Percentiles rank a stretch among this genome's conserved stretches.
These are phyloP conservation scores for Scutellaria barbata DNA, from an alignment of 257 asterid species.

Conservation along the genomic window DNA sequence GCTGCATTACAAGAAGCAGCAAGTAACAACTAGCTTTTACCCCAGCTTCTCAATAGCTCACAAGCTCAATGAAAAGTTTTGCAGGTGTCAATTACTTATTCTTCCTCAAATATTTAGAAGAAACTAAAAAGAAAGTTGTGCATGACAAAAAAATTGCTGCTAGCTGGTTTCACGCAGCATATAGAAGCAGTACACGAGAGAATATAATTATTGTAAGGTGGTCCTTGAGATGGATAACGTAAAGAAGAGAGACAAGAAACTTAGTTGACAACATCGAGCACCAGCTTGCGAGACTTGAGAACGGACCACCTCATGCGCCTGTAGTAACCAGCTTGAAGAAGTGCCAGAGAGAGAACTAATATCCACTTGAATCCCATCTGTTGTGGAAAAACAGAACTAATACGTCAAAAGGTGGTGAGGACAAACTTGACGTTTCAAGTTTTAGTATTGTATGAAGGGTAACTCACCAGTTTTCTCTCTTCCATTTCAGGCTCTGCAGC, in stretches of 20 bases:
- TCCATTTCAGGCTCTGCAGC: constrained; percentile 95
- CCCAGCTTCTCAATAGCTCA: constrained; percentile 22
- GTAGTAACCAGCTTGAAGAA: constrained; percentile 79
- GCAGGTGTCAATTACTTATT: constrained; percentile 42
- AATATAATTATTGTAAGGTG: constrained; percentile 34
- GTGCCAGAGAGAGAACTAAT: constrained; percentile 73
- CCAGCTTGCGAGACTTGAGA: constrained; percentile 75
- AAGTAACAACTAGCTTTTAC: constrained; percentile 28
- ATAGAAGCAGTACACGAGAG: constrained; percentile 10
- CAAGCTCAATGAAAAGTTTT: constrained; percentile 3
- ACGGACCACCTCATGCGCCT: constrained; percentile 83
- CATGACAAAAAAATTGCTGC: constrained; percentile 33
- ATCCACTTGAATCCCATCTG: constrained; percentile 96
- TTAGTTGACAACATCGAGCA: constrained; percentile 77
- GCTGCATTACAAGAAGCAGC: constrained; percentile 18
- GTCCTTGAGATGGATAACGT: neutral
- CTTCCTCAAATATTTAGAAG: constrained; percentile 28
- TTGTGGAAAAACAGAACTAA: neutral
- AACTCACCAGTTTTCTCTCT: constrained; percentile 75
- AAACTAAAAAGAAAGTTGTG: constrained; percentile 14
- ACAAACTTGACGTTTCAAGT: neutral
- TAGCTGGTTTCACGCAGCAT: constrained; percentile 33
- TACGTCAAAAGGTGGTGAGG: neutral
- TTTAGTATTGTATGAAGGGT: neutral
- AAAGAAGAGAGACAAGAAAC: neutral